Percentiles rank a stretch among this genome's conserved stretches.
Evolutionary conservation across 345 rosid genomes (phyloP).

Genomic region (Crucihimalaya himalaica): DNA sequence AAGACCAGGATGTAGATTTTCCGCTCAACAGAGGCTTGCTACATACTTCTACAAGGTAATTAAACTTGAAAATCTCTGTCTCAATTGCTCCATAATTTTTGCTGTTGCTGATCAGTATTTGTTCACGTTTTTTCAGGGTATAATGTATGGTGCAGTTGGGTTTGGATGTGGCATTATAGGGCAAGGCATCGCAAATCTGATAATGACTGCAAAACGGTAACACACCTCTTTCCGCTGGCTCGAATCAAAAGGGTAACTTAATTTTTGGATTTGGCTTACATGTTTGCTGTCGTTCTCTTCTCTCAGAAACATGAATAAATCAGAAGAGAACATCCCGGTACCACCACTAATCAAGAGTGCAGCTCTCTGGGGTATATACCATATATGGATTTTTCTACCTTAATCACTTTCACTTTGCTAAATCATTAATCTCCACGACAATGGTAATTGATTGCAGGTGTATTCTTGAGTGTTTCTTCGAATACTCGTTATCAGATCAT

Average conservation of each 20-base stretch:
- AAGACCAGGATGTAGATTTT: slow-evolving; percentile 76
- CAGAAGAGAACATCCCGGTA: slow-evolving; percentile 83
- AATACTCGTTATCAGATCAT: slow-evolving; percentile 79
- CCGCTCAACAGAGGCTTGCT: slow-evolving; percentile 67
- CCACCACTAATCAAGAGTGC: slow-evolving; percentile 93
- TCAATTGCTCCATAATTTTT: not conserved
- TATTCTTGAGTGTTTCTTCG: slow-evolving; percentile 80
- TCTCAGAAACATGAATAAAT: slow-evolving; percentile 69
- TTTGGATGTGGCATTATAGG: slow-evolving; percentile 91
- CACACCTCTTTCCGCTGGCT: not conserved
- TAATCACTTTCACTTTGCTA: not conserved
- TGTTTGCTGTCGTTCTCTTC: not conserved
- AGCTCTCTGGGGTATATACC: slow-evolving; percentile 82
- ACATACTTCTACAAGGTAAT: slow-evolving; percentile 76
- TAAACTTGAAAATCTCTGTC: not conserved
- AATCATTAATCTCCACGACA: not conserved
- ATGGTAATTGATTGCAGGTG: slow-evolving; percentile 46
- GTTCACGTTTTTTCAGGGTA: slow-evolving; percentile 54
- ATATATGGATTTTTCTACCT: not conserved
- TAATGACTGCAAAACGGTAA: slow-evolving; percentile 94
- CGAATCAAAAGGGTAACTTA: not conserved
- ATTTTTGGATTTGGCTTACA: slow-evolving; percentile 23
- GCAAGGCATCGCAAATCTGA: slow-evolving; percentile 91
- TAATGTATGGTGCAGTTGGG: slow-evolving; percentile 84
- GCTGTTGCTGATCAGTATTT: not conserved